phyloP scores from a whole-genome alignment of 495 filamentous ascomycete genomes.

The Penicillium lividum region DNA sequence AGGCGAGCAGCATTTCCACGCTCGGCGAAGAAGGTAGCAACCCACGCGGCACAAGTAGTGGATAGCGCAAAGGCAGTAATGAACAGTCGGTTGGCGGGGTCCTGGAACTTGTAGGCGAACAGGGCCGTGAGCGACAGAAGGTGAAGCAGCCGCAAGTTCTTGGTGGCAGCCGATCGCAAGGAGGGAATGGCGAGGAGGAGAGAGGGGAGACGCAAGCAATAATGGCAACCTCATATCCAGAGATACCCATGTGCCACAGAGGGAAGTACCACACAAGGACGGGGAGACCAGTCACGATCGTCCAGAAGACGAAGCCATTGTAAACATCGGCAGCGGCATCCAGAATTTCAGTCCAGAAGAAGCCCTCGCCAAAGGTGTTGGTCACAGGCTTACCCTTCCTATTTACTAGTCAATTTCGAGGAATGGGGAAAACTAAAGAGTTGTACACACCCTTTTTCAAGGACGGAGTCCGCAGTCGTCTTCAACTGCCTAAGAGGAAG shows the following conservation, averaged over 20 bases:
- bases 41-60: conserved; percentile 78
- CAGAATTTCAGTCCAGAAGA: conserved; percentile 71
- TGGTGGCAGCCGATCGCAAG: conserved; percentile 64
- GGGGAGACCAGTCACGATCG: conserved; percentile 83
- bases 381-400: conserved; percentile 78
- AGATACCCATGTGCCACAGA: conserved; percentile 99
- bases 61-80: conserved; percentile 75
- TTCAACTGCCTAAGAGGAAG: conserved; percentile 50
- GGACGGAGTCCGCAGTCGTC: conserved; percentile 70
- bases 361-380: conserved; percentile 68
- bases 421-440: conserved; percentile 16
- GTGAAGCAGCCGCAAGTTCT: conserved; percentile 69
- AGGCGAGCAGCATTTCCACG: conserved; percentile 70
- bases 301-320: conserved; percentile 96
- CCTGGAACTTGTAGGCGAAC: conserved; percentile 72
- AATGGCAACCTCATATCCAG: conserved; percentile 89
- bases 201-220: conserved; percentile 81
- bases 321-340: conserved; percentile 90
- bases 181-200: conserved; percentile 71
- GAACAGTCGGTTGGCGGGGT: conserved; percentile 77
- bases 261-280: conserved; percentile 97
- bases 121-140: conserved; percentile 76
- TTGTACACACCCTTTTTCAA: conserved; percentile 83
- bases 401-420: conserved; percentile 39
- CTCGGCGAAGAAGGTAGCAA: conserved; percentile 76